Evolutionary conservation across 1,139 yeast genomes (phyloP).

Genomic region (Zhuliangozyma blackwelliae): DNA sequence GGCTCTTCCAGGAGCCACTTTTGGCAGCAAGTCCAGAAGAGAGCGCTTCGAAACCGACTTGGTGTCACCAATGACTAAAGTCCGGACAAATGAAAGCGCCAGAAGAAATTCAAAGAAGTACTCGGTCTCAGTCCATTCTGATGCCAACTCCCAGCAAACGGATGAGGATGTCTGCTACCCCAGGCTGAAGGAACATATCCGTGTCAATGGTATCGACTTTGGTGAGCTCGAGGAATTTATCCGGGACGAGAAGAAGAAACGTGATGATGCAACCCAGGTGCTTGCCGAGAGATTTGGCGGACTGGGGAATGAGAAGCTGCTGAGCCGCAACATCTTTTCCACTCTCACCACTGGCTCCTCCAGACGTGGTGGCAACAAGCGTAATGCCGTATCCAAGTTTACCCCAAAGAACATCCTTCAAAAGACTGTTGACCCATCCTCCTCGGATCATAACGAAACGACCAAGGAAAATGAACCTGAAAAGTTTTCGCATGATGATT

Average conservation of each 20-base stretch:
- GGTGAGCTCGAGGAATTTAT: slow-evolving; percentile 76
- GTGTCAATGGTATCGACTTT: slow-evolving; percentile 72
- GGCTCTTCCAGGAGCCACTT: slow-evolving; percentile 3
- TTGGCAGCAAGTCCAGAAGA: slow-evolving; percentile 14
- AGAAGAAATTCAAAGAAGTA: slow-evolving; percentile 27
- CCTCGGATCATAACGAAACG: slow-evolving; percentile 1
- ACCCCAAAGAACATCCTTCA: slow-evolving; percentile 45
- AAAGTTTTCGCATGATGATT: slow-evolving; percentile 16
- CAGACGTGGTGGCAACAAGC: not conserved
- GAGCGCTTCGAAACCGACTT: slow-evolving; percentile 26
- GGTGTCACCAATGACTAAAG: slow-evolving; percentile 28
- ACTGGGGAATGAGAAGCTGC: no score
- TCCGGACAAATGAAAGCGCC: slow-evolving; percentile 30
- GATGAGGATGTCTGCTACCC: slow-evolving; percentile 99
- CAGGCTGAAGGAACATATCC: slow-evolving; percentile 67
- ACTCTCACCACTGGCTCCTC: not conserved
- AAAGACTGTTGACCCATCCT: slow-evolving; percentile 10
- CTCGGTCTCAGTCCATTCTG: slow-evolving; percentile 48
- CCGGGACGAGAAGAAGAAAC: slow-evolving; percentile 43
- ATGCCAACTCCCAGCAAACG: slow-evolving; percentile 66
- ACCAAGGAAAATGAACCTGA: slow-evolving; percentile 5
- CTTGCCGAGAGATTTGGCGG: no score
- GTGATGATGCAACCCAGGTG: no score
- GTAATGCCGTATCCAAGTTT: slow-evolving; percentile 33
- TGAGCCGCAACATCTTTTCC: no score